Evolutionary conservation across 208 protist species (phyloP).

Genomic region (Trypanosoma melophagium): DNA sequence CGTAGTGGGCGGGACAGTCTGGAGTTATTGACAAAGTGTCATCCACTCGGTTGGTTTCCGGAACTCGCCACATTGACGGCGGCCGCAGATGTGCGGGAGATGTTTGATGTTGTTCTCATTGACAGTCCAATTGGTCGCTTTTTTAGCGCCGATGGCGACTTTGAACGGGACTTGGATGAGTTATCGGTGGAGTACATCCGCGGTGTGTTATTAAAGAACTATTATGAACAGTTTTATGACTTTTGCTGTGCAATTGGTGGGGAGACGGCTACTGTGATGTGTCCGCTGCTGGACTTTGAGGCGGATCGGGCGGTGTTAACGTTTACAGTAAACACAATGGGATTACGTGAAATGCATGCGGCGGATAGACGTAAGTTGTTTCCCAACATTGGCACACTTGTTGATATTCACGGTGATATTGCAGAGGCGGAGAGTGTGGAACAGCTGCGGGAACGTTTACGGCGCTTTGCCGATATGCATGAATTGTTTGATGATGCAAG

Average conservation of each 20-base stretch:
- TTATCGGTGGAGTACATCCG: slow-evolving; percentile 98
- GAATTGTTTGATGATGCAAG: slow-evolving; percentile 82
- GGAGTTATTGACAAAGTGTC: slow-evolving; percentile 95
- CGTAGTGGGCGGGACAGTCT: slow-evolving; percentile 80
- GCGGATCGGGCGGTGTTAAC: slow-evolving; percentile 97
- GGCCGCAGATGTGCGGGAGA: slow-evolving; percentile 89
- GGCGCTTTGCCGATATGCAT: slow-evolving; percentile 70
- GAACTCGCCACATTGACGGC: slow-evolving; percentile 93
- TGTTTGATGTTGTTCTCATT: slow-evolving; percentile 97
- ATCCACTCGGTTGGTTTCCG: slow-evolving; percentile 97
- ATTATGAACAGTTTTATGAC: slow-evolving; percentile 98
- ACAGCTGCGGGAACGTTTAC: slow-evolving; percentile 76
- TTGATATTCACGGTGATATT: slow-evolving; percentile 88
- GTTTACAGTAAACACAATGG: slow-evolving; percentile 98
- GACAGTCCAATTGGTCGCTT: slow-evolving; percentile 95
- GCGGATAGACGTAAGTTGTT: slow-evolving; percentile 83
- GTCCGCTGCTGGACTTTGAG: slow-evolving; percentile 92
- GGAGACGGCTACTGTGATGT: slow-evolving; percentile 90
- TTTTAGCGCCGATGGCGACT: slow-evolving; percentile 76
- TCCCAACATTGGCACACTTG: slow-evolving; percentile 87
- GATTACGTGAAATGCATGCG: slow-evolving; percentile 83
- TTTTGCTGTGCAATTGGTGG: slow-evolving; percentile 92
- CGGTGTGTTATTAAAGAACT: slow-evolving; percentile 97
- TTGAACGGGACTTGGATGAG: slow-evolving; percentile 85
- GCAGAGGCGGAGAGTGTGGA: slow-evolving; percentile 80